Percentiles rank a stretch among this genome's conserved stretches.
phyloP scores from a whole-genome alignment of 1,284 basidiomycete species.

The Cutaneotrichosporon sp. region DNA sequence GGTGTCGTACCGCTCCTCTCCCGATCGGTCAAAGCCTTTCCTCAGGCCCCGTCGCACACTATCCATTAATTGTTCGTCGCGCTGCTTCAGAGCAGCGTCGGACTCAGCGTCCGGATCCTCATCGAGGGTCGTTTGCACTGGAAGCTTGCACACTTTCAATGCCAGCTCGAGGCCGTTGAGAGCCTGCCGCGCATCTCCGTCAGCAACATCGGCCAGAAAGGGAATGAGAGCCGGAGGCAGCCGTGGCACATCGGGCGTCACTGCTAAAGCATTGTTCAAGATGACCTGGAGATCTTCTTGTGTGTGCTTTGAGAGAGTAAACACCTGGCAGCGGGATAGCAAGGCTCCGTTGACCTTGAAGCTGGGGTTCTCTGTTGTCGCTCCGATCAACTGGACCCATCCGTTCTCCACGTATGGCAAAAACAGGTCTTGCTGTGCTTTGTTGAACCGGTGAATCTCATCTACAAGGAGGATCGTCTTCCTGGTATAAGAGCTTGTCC shows the following conservation, averaged over 20 bases:
- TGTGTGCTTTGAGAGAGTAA: conserved; percentile 39
- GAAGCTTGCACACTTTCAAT: conserved; percentile 39
- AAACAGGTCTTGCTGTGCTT: conserved; percentile 77
- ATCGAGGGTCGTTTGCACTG: conserved; percentile 22
- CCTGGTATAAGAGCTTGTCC: conserved; percentile 23
- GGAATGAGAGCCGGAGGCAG: conserved; percentile 52
- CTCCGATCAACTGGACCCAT: conserved; percentile 73
- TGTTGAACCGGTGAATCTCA: conserved; percentile 82
- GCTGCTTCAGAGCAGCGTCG: neutral
- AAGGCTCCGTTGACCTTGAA: conserved; percentile 76
- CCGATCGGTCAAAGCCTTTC: conserved; percentile 63
- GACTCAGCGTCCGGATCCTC: conserved; percentile 1
- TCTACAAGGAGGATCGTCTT: conserved; percentile 53
- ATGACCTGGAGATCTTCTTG: conserved; percentile 40
- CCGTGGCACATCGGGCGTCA: conserved; percentile 37
- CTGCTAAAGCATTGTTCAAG: conserved; percentile 38
- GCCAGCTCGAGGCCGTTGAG: conserved; percentile 51
- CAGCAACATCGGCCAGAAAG: conserved; percentile 50
- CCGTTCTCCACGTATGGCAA: conserved; percentile 75
- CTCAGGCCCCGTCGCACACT: conserved; percentile 45
- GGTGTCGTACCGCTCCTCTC: conserved; percentile 76
- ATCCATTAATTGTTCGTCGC: conserved; percentile 47
- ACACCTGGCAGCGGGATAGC: conserved; percentile 69
- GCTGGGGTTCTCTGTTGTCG: conserved; percentile 88
- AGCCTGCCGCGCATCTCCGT: conserved; percentile 52